Percentiles rank a stretch among this genome's conserved stretches.
These are phyloP conservation scores for Pontederia paniculata DNA, from an alignment of 176 grass and related monocot species.

Conservation along the genomic window DNA sequence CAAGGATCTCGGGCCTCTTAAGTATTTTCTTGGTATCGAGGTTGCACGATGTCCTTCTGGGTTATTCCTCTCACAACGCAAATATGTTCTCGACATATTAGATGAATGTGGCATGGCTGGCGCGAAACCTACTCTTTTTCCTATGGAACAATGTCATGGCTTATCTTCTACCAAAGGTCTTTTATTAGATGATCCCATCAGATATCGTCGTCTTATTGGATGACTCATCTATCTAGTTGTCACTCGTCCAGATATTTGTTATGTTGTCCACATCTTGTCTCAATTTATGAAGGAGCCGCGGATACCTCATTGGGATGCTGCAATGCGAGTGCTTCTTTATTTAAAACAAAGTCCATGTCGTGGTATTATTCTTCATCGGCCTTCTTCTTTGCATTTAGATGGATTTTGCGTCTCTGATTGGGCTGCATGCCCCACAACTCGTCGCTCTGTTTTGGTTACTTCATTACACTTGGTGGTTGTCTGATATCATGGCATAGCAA, in stretches of 20 bases:
- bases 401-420: background rate
- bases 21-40: background rate
- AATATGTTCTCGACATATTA: background rate
- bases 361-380: background rate
- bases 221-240: background rate
- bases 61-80: background rate
- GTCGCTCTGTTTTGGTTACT: background rate
- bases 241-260: background rate
- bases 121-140: background rate
- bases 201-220: background rate
- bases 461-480: background rate
- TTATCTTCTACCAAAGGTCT: background rate
- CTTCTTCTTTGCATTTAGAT: background rate
- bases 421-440: background rate
- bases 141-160: background rate
- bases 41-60: background rate
- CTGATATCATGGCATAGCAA: background rate
- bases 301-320: background rate
- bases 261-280: background rate
- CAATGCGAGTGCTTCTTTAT: background rate
- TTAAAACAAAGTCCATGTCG: background rate
- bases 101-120: background rate
- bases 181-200: background rate
- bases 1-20: background rate
- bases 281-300: background rate